Base-by-base conservation (phyloP, 176 grass and related monocot genomes). In the Musa troglodytarum region DNA sequence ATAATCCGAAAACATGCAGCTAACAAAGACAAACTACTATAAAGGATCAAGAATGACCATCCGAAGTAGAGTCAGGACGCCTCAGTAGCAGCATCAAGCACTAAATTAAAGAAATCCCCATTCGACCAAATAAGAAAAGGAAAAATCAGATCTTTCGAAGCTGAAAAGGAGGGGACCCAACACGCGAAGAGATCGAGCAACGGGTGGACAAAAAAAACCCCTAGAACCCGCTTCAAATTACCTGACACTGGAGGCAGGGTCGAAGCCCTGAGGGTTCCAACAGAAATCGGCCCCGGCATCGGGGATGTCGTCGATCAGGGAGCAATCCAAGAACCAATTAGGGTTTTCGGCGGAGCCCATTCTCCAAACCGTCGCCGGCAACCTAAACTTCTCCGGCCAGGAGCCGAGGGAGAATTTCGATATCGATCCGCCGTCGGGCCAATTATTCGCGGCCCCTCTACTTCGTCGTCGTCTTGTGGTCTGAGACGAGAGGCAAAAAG, bases 261-360 rank as follows among this genome's bases (percentile, higher is more conserved):
- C 34, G n/a, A 61, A 8, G 1, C 64, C 52, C 65, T 69, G 52
- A 29, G 23, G 14, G 3, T 54, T 24, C 77, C 64, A 55, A 50
- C 15, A 50, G 53, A 68, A 57, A 57, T 20, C 9, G 15, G 13
- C 76, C 59, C 50, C 61, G 75, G 75, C 11, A 52, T 43, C 64
- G 10, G 23, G 65, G 52, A 79, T 69, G 22, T 22, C 52, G 53
- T 79, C 77, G 63, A 79, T 79, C 77, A 77, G 21, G 11, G 75
- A 49, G 75, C 75, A 77, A 25, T 77, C 62, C 49, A 77, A 52
- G 61, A 66, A 66, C 75, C 77, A 79, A 79, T 49, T 55, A 14
- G 76, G 50, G 64, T 70, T 79, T 15, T 58, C 77, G 13, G 65
- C 19, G 10, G 77, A 79, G 24, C 52, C 52, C 77, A 79, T 79